These are phyloP conservation scores for Leucocoprinus birnbaumii DNA, from an alignment of 768 basidiomycete genomes.

Conservation along the genomic window DNA sequence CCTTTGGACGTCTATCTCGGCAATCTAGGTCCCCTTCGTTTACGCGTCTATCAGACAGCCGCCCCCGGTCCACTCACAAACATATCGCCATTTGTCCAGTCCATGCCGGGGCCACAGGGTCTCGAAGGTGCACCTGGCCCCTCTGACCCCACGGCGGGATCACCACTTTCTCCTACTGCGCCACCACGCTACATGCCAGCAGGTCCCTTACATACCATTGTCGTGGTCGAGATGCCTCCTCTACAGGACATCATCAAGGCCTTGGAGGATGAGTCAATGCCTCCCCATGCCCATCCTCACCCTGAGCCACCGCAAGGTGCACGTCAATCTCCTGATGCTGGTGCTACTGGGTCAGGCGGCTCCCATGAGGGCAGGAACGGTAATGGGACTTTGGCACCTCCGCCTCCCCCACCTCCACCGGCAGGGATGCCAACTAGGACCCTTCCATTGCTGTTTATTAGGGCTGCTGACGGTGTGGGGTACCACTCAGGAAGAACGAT, in stretches of 20 bases:
- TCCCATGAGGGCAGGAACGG: conserved; percentile 23
- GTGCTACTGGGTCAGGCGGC: conserved; percentile 18
- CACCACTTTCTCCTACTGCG: conserved; percentile 25
- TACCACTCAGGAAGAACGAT: conserved; percentile 87
- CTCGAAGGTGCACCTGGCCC: conserved; percentile 26
- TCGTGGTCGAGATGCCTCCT: conserved; percentile 84
- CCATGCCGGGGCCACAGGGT: conserved; percentile 33
- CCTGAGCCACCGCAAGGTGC: conserved; percentile 24
- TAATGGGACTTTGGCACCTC: conserved; percentile 14
- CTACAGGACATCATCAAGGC: conserved; percentile 74
- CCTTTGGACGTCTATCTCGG: conserved; percentile 89
- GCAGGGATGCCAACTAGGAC: conserved; percentile 61
- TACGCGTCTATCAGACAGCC: conserved; percentile 72
- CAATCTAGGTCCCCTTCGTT: conserved; percentile 80
- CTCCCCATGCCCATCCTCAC: conserved; percentile 22
- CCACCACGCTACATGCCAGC: conserved; percentile 48
- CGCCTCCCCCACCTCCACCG: conserved; percentile 31
- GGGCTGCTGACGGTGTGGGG: conserved; percentile 80
- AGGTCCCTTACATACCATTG: conserved; percentile 69
- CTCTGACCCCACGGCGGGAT: conserved; percentile 24
- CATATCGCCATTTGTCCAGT: conserved; percentile 58
- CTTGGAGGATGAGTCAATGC: conserved; percentile 66
- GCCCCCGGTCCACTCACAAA: conserved; percentile 66
- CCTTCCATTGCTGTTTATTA: conserved; percentile 79
- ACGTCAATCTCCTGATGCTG: conserved; percentile 30